These are phyloP conservation scores for Candida sp. DNA, from an alignment of 1,139 yeast genomes.

Conservation along the genomic window DNA sequence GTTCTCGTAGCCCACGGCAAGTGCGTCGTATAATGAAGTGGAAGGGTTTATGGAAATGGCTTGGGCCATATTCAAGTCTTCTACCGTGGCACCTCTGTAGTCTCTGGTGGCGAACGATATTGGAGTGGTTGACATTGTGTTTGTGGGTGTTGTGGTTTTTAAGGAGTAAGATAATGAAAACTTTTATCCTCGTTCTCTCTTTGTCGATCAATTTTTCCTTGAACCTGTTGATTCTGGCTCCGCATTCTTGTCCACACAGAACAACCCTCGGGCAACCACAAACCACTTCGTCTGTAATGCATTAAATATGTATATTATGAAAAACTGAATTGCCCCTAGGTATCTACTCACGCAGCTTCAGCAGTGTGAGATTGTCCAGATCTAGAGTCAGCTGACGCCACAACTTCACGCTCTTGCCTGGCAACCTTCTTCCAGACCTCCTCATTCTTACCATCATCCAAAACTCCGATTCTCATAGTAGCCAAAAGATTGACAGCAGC, in stretches of 20 bases:
- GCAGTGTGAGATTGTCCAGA: conserved; percentile 37
- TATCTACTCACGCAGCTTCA: conserved; percentile 41
- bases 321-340: too few species aligned
- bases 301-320: too few species aligned
- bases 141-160: neutral
- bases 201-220: too few species aligned
- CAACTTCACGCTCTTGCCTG: conserved; percentile 42
- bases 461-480: conserved; percentile 74
- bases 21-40: conserved; percentile 51
- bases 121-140: conserved; percentile 6
- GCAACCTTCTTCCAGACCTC: conserved; percentile 75
- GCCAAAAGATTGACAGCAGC: conserved; percentile 76
- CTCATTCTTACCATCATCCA: conserved; percentile 82
- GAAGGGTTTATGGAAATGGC: conserved; percentile 61
- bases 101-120: conserved; percentile 35
- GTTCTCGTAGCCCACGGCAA: conserved; percentile 56
- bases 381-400: conserved; percentile 25
- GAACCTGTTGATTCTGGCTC: too few species aligned
- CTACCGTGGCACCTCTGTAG: conserved; percentile 60
- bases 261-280: too few species aligned
- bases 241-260: too few species aligned
- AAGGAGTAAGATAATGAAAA: neutral
- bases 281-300: too few species aligned
- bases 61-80: conserved; percentile 65
- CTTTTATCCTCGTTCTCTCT: neutral